Base-by-base conservation (phyloP, 148 eudicot species). In the Salicornia ramosissima region DNA sequence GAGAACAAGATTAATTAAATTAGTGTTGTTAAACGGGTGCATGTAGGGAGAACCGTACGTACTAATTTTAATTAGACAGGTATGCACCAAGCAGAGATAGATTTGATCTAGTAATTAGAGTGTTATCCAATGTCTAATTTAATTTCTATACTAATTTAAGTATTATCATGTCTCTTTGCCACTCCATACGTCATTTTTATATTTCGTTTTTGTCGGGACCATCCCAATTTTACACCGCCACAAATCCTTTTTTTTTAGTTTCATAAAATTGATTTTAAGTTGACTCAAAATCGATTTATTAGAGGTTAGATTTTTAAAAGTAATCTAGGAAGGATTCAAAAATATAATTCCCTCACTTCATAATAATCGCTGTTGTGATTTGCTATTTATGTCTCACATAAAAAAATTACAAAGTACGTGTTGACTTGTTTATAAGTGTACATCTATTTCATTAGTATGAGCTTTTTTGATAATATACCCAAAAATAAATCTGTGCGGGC, bases 81-180 rank as follows among this genome's bases (percentile, higher is more conserved):
- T 39, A 40, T 42, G 10, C 50, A 13, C 40, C 67, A 40, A 22
- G 28, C 40, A 40, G 50, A 33, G 11, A 42, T 63, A 40, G 67
- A 62, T 63, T 63, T 63, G 49, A 63, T 63, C n/a, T 39, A 42
- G 67, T 63, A 40, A 63, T 63, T 63, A 63, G 50, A 39, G 67
- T 39, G 64, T 59, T 40, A 63, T 19, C 67, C 31, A 63, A 40
- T 63, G 67, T 63, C 30, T 63, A 63, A 22, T 63, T 39, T n/a
- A n/a, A n/a, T n/a, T n/a, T 25, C 2, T 53, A 51, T 57, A 25
- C 6, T 31, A 16, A 18, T 30, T 59, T 65, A 45, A 10, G 16
- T 45, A 6, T 28, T 16, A 6, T 9, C 43, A 50, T 57, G 50
- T 31, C 31, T 45, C 33, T 51, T 50, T 40, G 42, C 36, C 21